These are phyloP conservation scores for Porcisia hertigi DNA, from an alignment of 208 protist genomes.

Conservation along the genomic window DNA sequence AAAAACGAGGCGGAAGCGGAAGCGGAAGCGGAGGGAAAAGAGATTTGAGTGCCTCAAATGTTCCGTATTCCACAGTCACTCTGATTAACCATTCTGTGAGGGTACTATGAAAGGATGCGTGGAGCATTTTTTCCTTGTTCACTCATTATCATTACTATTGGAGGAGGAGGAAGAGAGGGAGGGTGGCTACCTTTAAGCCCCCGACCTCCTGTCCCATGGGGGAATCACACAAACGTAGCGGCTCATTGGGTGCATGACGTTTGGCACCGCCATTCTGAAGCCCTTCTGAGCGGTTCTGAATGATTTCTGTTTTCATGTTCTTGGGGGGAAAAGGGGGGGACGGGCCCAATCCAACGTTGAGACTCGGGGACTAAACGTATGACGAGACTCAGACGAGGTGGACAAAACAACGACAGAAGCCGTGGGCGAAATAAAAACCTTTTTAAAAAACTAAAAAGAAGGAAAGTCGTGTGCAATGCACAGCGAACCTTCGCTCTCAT, in stretches of 20 bases:
- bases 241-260: neutral
- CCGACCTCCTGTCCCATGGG: neutral
- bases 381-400: neutral
- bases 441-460: neutral
- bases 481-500: neutral
- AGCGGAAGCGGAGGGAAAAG: too few relatives aligned
- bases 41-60: neutral
- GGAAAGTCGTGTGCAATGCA: neutral
- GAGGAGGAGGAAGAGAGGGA: too few relatives aligned
- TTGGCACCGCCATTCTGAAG: neutral
- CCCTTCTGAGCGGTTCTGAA: neutral
- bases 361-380: neutral
- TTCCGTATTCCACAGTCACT: neutral
- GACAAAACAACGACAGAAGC: neutral
- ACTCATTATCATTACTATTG: neutral
- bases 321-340: neutral
- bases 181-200: neutral
- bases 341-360: neutral
- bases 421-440: slow-evolving; percentile 8
- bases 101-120: neutral
- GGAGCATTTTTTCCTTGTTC: too few relatives aligned
- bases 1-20: neutral
- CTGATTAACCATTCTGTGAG: neutral
- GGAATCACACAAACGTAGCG: neutral
- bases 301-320: neutral